A percentile compares a stretch with the other conserved stretches of the same genome.
Conservation (phyloP, 2,329 filamentous ascomycete species). For the Nothophoma quercina region DNA sequence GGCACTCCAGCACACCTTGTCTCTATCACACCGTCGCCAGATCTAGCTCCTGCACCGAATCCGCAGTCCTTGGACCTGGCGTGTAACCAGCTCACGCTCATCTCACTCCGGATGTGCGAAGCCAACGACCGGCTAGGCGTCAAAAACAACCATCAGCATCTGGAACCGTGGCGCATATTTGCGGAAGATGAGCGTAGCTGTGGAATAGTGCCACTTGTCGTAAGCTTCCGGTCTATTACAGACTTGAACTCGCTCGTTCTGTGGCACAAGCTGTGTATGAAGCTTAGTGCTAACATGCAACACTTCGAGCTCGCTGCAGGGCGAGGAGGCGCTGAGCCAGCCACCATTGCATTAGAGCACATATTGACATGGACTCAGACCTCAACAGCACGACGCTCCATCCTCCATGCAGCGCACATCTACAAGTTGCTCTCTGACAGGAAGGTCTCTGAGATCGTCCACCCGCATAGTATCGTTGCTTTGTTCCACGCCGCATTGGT, state of each 20-base stretch:
- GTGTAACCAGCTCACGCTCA: slow-evolving; percentile 41
- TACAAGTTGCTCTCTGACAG: slow-evolving; percentile 61
- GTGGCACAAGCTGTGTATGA: slow-evolving; percentile 63
- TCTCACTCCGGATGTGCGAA: slow-evolving; percentile 44
- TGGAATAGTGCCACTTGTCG: slow-evolving; percentile 46
- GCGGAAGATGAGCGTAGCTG: slow-evolving; percentile 57
- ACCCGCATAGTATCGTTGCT: slow-evolving; percentile 59
- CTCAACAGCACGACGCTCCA: slow-evolving; percentile 58
- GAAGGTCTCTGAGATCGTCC: slow-evolving; percentile 61
- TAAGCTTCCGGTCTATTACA: slow-evolving; percentile 43
- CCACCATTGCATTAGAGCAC: slow-evolving; percentile 58
- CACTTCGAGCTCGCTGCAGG: slow-evolving; percentile 63
- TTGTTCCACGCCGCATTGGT: slow-evolving; percentile 62
- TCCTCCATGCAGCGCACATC: slow-evolving; percentile 61
- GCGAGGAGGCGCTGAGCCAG: slow-evolving; percentile 56
- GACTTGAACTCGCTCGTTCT: slow-evolving; percentile 60
- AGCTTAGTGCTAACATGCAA: slow-evolving; percentile 60
- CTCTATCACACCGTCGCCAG: slow-evolving; percentile 41
- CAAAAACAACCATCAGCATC: slow-evolving; percentile 35
- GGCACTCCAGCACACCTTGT: slow-evolving; percentile 40
- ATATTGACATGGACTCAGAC: slow-evolving; percentile 61
- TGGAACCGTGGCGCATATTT: slow-evolving; percentile 54
- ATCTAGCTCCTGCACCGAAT: slow-evolving; percentile 5
- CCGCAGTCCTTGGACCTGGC: slow-evolving; percentile 2
- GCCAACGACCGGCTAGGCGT: slow-evolving; percentile 43